phyloP scores from a whole-genome alignment of 441 rosid species.

The Populus hybrid region DNA sequence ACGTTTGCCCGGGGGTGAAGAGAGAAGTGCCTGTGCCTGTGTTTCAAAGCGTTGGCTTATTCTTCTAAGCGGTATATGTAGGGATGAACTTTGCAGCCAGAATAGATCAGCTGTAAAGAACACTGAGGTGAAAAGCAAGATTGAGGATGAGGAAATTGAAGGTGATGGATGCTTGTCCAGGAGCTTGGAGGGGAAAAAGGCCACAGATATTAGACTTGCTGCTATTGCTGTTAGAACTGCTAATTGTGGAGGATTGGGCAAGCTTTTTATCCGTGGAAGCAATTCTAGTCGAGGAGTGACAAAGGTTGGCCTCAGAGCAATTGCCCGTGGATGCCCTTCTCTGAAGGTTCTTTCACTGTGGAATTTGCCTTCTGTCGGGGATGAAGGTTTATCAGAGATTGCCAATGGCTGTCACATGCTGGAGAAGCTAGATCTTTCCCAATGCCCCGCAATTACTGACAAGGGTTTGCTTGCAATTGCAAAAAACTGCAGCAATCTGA shows the following conservation, averaged over 20 bases:
- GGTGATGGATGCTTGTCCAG: constrained; percentile 69
- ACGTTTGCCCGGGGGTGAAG: constrained; percentile 56
- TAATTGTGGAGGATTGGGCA: constrained; percentile 73
- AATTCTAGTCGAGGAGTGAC: constrained; percentile 53
- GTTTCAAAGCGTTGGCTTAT: constrained; percentile 90
- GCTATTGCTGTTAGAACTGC: constrained; percentile 86
- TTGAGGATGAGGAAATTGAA: constrained; percentile 34
- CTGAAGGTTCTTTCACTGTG: constrained; percentile 69
- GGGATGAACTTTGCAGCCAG: constrained; percentile 45
- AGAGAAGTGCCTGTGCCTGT: constrained; percentile 68
- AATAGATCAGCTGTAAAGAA: constrained; percentile 18
- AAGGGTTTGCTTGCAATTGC: constrained; percentile 71
- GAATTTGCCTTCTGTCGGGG: constrained; percentile 56
- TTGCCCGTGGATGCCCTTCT: constrained; percentile 75
- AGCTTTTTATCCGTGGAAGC: constrained; percentile 62
- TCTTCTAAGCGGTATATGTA: constrained; percentile 59
- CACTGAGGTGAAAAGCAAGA: constrained; percentile 17
- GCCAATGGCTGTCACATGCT: constrained; percentile 63
- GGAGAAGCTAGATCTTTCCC: constrained; percentile 76
- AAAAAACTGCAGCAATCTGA: constrained; percentile 61
- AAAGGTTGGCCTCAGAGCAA: constrained; percentile 55
- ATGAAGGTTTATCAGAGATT: constrained; percentile 59
- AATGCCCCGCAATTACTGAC: constrained; percentile 61
- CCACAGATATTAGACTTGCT: constrained; percentile 30
- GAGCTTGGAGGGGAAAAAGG: constrained; percentile 85